phyloP scores from a whole-genome alignment of 192 early-diverging fungal species.

The Funneliformis geosporum region DNA sequence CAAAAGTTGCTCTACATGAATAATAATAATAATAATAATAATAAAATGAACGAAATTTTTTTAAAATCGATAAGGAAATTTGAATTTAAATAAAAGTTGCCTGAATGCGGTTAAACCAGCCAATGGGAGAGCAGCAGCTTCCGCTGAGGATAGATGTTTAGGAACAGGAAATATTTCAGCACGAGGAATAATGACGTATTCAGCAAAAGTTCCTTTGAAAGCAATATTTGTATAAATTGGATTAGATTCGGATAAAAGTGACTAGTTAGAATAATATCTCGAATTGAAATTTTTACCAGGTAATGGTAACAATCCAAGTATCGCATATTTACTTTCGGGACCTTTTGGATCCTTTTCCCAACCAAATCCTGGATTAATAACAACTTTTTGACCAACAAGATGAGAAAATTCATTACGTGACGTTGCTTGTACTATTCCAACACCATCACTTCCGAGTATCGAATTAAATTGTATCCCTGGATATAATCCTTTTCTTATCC shows the following conservation, averaged over 20 bases:
- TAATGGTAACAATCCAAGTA: slow-evolving; percentile 60
- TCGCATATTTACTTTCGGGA: slow-evolving; percentile 54
- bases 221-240: no score
- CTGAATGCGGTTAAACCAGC: slow-evolving; percentile 61
- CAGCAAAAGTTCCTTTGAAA: not conserved
- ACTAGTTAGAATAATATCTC: slow-evolving; percentile 2
- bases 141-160: slow-evolving; percentile 55
- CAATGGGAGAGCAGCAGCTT: slow-evolving; percentile 71
- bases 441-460: slow-evolving; percentile 58
- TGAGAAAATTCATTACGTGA: slow-evolving; percentile 34
- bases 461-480: slow-evolving; percentile 55
- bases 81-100: no score
- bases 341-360: slow-evolving; percentile 55
- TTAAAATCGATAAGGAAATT: no score
- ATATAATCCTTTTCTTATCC: slow-evolving; percentile 55
- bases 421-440: slow-evolving; percentile 49
- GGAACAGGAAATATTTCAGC: slow-evolving; percentile 54
- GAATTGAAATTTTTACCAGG: slow-evolving; percentile 55
- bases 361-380: slow-evolving; percentile 55
- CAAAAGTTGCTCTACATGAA: slow-evolving; percentile 56
- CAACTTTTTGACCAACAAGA: slow-evolving; percentile 42
- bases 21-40: not conserved
- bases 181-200: not conserved
- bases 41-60: no score
- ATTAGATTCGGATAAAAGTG: no score